Percentiles rank a stretch among this genome's conserved stretches.
Conservation (phyloP, 2,329 filamentous ascomycete genomes). For the Metarhizium humberi region DNA sequence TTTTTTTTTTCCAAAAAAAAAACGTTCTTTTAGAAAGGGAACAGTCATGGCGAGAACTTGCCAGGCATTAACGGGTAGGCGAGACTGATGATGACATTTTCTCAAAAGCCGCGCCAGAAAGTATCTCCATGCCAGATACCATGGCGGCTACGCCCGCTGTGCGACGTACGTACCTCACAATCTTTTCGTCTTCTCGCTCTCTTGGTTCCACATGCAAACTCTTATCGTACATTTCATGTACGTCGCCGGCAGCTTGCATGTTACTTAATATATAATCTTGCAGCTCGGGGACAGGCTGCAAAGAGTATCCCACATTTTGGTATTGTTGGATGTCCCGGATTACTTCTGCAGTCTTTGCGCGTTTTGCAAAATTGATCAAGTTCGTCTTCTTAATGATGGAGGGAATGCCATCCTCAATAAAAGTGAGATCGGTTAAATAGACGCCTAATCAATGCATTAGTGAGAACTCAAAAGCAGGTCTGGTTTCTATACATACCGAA, state of each 20-base stretch:
- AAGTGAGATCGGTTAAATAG: conserved; percentile 93
- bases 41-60: background rate
- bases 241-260: conserved; percentile 89
- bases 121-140: conserved; percentile 5
- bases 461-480: background rate
- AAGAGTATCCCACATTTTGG: conserved; percentile 90
- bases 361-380: conserved; percentile 97
- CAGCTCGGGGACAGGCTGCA: conserved; percentile 82
- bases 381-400: conserved; percentile 94
- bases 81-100: background rate
- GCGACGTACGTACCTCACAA: conserved; percentile 70
- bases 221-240: conserved; percentile 99
- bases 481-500: conserved; percentile 54
- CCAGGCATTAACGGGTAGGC: background rate
- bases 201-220: conserved; percentile 87
- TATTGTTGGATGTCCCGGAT: conserved; percentile 98
- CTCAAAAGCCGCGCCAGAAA: background rate
- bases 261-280: conserved; percentile 96
- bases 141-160: conserved; percentile 15
- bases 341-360: conserved; percentile 94
- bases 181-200: conserved; percentile 97
- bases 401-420: conserved; percentile 97
- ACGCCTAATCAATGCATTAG: conserved; percentile 50
- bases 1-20: too few species aligned
- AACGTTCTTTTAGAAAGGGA: background rate